Evolutionary conservation across 2,329 filamentous ascomycete genomes (phyloP).

Genomic region (Coleophoma crateriformis): DNA sequence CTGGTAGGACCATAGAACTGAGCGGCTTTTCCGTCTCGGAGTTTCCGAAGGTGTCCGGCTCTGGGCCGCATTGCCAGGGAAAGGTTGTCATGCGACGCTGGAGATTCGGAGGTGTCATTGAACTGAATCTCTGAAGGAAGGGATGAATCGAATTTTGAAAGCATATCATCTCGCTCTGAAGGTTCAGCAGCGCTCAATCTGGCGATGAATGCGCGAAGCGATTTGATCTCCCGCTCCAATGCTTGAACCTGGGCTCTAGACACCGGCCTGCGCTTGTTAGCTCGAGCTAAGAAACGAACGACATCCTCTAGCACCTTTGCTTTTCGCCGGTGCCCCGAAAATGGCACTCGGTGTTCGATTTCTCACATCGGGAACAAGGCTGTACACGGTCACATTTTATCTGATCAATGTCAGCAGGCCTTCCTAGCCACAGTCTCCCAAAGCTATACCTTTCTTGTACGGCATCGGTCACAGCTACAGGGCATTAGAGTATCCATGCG

Average conservation of each 20-base stretch:
- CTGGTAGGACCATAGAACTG: slow-evolving; percentile 45
- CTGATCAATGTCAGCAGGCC: slow-evolving; percentile 25
- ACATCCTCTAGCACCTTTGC: slow-evolving; percentile 27
- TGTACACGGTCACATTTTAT: slow-evolving; percentile 47
- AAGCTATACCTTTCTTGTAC: slow-evolving; percentile 33
- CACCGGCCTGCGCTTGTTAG: slow-evolving; percentile 26
- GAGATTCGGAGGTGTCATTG: slow-evolving; percentile 1
- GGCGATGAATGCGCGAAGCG: slow-evolving; percentile 38
- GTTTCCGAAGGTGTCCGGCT: slow-evolving; percentile 32
- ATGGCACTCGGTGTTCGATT: slow-evolving; percentile 34
- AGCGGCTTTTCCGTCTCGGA: slow-evolving; percentile 31
- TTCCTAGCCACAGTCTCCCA: not conserved
- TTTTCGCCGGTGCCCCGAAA: slow-evolving; percentile 36
- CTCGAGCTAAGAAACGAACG: not conserved
- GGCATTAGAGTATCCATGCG: not conserved
- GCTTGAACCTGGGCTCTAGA: slow-evolving; percentile 41
- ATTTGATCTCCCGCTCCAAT: slow-evolving; percentile 39
- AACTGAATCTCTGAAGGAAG: slow-evolving; percentile 6
- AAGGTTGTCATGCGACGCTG: slow-evolving; percentile 6
- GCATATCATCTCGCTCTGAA: slow-evolving; percentile 34
- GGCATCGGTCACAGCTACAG: slow-evolving; percentile 38
- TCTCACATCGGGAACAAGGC: slow-evolving; percentile 44
- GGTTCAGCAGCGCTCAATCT: slow-evolving; percentile 35
- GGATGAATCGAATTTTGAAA: slow-evolving; percentile 28
- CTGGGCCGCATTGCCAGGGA: slow-evolving; percentile 24